Conservation (phyloP, 176 grass and related monocot genomes). For the Oryza meyeriana region DNA sequence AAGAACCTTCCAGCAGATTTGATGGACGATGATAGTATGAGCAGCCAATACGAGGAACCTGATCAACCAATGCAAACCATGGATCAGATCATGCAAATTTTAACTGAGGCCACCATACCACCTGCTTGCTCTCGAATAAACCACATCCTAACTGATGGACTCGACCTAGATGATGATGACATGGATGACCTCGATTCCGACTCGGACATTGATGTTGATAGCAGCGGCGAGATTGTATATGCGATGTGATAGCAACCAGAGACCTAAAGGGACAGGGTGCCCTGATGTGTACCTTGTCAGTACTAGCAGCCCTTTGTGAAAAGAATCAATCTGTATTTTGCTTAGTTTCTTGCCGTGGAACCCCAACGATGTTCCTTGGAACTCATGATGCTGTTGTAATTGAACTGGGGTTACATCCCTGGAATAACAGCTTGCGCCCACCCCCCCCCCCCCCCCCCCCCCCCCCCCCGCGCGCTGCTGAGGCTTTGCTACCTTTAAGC, state of each 20-base stretch:
- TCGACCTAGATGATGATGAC: conserved; percentile 63
- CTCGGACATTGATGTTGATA: conserved; percentile 66
- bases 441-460: too few relatives aligned
- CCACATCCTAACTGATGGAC: conserved; percentile 41
- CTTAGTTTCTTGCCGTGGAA: background rate
- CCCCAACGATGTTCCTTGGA: background rate
- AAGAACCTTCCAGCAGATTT: conserved; percentile 72
- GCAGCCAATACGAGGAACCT: conserved; percentile 71
- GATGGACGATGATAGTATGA: conserved; percentile 61
- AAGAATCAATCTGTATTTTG: conserved; percentile 28
- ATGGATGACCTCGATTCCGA: conserved; percentile 77
- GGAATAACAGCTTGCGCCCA: background rate
- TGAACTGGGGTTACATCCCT: conserved; percentile 18
- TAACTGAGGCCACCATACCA: conserved; percentile 70
- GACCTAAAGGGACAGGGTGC: conserved; percentile 7
- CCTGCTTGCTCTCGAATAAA: conserved; percentile 65
- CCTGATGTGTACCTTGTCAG: conserved; percentile 32
- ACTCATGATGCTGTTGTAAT: conserved; percentile 28
- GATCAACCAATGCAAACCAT: conserved; percentile 80
- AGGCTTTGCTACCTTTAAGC: background rate
- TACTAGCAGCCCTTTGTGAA: conserved; percentile 35
- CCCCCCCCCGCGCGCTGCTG: too few relatives aligned
- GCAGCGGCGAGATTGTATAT: conserved; percentile 75
- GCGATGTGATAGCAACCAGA: conserved; percentile 48
- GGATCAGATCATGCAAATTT: conserved; percentile 81